Evolutionary conservation across 257 asterid species (phyloP).

Genomic region (Knoxia roxburghii): DNA sequence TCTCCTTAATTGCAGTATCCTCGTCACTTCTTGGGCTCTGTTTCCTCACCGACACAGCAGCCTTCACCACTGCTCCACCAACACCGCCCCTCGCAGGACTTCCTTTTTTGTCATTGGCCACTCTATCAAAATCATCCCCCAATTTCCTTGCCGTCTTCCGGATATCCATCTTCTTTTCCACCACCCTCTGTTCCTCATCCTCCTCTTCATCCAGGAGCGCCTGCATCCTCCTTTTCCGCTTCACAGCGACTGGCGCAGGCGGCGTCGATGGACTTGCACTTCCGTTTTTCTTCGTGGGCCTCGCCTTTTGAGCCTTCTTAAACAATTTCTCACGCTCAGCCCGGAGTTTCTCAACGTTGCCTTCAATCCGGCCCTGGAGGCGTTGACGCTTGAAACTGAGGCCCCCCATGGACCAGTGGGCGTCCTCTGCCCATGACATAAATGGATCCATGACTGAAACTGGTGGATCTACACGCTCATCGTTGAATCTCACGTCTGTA

Average conservation of each 20-base stretch:
- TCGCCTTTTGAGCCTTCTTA: constrained; percentile 17
- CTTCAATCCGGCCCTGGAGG: constrained; percentile 91
- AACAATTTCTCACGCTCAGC: constrained; percentile 41
- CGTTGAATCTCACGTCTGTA: constrained; percentile 53
- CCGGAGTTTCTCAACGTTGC: constrained; percentile 60
- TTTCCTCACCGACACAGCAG: constrained; percentile 22
- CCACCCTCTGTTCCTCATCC: constrained; percentile 17
- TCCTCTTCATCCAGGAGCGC: constrained; percentile 26
- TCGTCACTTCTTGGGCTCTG: constrained; percentile 23
- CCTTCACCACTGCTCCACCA: constrained; percentile 7
- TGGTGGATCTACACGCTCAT: constrained; percentile 71
- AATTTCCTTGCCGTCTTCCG: constrained; percentile 55
- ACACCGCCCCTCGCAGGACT: constrained; percentile 3
- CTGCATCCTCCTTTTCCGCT: constrained; percentile 53
- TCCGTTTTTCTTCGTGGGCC: not conserved
- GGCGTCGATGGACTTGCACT: constrained; percentile 49
- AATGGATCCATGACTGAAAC: constrained; percentile 59
- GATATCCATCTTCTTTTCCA: constrained; percentile 21
- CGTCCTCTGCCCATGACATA: constrained; percentile 75
- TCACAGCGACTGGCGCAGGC: constrained; percentile 58
- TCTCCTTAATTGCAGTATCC: constrained; percentile 8
- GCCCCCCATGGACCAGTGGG: constrained; percentile 99
- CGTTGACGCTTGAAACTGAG: constrained; percentile 69
- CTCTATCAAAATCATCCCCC: constrained; percentile 73
- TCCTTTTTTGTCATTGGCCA: constrained; percentile 49